Percentiles rank a stretch among this genome's conserved stretches.
phyloP scores from a whole-genome alignment of 2,329 filamentous ascomycete genomes.

The Teratosphaeria destructans region DNA sequence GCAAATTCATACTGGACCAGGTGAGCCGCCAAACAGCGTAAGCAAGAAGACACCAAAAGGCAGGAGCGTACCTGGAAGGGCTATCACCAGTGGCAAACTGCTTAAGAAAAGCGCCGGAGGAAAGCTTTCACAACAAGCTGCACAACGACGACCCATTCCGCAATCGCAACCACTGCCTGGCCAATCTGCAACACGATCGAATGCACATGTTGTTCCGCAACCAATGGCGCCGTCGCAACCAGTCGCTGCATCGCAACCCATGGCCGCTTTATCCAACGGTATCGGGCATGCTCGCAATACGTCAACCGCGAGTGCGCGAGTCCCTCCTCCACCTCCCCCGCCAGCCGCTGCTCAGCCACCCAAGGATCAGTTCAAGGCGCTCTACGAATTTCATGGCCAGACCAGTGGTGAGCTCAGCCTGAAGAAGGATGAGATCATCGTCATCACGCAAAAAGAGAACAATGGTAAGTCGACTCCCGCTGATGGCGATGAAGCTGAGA shows the following conservation, averaged over 20 bases:
- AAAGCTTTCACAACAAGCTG: constrained; percentile 51
- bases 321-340: constrained; percentile 47
- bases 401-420: constrained; percentile 78
- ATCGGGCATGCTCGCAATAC: constrained; percentile 28
- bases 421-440: constrained; percentile 66
- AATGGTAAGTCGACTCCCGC: constrained; percentile 57
- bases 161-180: constrained; percentile 30
- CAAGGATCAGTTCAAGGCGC: constrained; percentile 71
- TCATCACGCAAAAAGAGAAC: constrained; percentile 86
- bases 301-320: constrained; percentile 35
- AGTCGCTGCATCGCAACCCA: not conserved
- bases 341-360: constrained; percentile 51
- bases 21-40: constrained; percentile 70
- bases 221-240: constrained; percentile 24
- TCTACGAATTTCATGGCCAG: constrained; percentile 86
- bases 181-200: constrained; percentile 8
- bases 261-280: constrained; percentile 39
- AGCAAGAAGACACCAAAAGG: constrained; percentile 79
- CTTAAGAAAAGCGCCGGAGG: constrained; percentile 66
- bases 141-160: constrained; percentile 38
- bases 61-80: constrained; percentile 75
- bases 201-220: constrained; percentile 19
- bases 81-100: constrained; percentile 87
- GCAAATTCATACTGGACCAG: constrained; percentile 73
- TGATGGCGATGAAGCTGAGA: not conserved